Conservation (phyloP, 768 basidiomycete species). For the Phaffia australis region DNA sequence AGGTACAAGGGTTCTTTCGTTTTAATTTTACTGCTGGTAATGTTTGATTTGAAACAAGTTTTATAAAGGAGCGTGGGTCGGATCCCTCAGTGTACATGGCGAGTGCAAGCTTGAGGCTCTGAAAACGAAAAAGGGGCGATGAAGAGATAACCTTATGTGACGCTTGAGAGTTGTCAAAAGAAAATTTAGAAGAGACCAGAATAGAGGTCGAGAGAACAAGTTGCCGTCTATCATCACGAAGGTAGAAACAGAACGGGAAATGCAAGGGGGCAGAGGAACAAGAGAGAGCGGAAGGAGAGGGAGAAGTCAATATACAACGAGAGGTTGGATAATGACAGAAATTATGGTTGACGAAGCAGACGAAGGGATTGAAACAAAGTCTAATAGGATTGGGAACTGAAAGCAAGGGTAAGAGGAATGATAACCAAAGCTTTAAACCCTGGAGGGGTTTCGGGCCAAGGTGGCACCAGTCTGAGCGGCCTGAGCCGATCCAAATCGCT, state of each 20-base stretch:
- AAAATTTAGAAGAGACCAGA: no score
- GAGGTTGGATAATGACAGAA: background rate
- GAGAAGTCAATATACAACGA: background rate
- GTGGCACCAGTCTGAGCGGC: conserved; percentile 57
- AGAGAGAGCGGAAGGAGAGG: background rate
- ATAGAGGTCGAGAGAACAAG: no score
- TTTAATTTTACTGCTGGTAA: no score
- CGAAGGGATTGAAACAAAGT: background rate
- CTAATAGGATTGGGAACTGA: background rate
- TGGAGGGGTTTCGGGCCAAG: conserved; percentile 40
- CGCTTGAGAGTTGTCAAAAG: no score
- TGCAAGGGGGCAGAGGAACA: background rate
- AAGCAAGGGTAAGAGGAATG: background rate
- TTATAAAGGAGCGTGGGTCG: no score
- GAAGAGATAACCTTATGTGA: no score
- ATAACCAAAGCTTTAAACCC: conserved; percentile 1
- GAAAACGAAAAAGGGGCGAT: no score
- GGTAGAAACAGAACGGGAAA: background rate
- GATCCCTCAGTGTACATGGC: no score
- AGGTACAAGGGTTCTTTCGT: no score
- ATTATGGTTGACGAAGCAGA: conserved; percentile 5
- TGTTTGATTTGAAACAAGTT: no score
- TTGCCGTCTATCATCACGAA: no score
- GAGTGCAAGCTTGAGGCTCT: no score
- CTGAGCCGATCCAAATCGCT: conserved; percentile 28